Conservation (phyloP, 2,329 filamentous ascomycete species). For the Exophiala oligosperma region DNA sequence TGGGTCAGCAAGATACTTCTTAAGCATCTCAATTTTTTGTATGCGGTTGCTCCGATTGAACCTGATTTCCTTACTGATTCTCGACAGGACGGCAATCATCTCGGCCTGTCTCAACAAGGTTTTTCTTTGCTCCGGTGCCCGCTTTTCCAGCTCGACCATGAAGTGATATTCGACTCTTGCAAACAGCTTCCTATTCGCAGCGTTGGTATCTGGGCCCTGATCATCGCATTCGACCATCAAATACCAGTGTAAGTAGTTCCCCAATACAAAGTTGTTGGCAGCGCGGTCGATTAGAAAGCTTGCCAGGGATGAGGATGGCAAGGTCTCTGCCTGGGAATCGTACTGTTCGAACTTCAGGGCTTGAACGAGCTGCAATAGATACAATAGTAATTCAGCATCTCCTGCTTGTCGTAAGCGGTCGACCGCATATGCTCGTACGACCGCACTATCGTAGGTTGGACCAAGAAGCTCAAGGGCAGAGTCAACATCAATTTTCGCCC, state of each 20-base stretch:
- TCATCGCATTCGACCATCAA: conserved; percentile 97
- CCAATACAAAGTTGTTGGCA: conserved; percentile 82
- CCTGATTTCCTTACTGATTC: conserved; percentile 85
- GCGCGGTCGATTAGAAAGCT: conserved; percentile 87
- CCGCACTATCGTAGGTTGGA: conserved; percentile 83
- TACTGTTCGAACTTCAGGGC: conserved; percentile 91
- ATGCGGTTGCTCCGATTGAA: conserved; percentile 74
- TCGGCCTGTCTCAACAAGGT: conserved; percentile 84
- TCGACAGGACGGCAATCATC: conserved; percentile 80
- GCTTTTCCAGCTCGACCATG: conserved; percentile 80
- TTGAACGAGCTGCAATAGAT: conserved; percentile 91
- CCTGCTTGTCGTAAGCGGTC: conserved; percentile 88
- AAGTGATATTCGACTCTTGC: conserved; percentile 94
- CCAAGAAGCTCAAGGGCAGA: conserved; percentile 90
- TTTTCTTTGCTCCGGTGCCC: conserved; percentile 71
- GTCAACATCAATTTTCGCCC: conserved; percentile 96
- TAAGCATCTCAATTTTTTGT: conserved; percentile 80
- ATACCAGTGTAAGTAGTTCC: conserved; percentile 98
- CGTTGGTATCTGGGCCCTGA: conserved; percentile 69
- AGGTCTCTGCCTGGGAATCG: conserved; percentile 61
- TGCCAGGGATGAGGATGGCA: conserved; percentile 79
- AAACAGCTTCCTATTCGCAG: conserved; percentile 76
- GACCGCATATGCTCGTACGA: conserved; percentile 90
- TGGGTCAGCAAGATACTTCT: conserved; percentile 79
- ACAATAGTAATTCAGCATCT: conserved; percentile 86